Percentiles rank a stretch among this genome's conserved stretches.
These are phyloP conservation scores for Cercospora sp. DNA, from an alignment of 2,329 filamentous ascomycete genomes.

Conservation along the genomic window DNA sequence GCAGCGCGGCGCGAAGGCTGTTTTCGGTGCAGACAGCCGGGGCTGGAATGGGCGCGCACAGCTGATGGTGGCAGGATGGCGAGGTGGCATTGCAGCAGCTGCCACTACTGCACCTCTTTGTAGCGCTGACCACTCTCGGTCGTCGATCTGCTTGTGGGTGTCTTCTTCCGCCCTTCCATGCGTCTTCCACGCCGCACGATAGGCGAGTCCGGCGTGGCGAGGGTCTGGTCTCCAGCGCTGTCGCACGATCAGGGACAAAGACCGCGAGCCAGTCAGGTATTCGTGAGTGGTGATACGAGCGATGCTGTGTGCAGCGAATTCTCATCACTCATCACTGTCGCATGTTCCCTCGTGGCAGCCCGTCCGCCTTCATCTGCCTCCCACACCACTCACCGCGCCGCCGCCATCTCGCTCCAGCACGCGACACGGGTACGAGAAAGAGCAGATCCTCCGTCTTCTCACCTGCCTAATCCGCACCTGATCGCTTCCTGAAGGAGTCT, in stretches of 20 bases:
- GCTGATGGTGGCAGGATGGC: not conserved
- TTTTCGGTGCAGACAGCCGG: not conserved
- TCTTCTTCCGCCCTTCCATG: conserved; percentile 1
- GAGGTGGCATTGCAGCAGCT: not conserved
- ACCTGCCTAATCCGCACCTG: not conserved
- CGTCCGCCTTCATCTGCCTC: not conserved
- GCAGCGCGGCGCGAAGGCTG: not conserved
- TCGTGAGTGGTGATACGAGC: not conserved
- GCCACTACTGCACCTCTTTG: not conserved
- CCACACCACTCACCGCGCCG: not conserved
- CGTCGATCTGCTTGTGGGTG: not conserved
- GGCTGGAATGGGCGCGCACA: not conserved
- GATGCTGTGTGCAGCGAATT: not conserved
- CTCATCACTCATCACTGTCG: not conserved
- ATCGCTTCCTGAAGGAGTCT: not conserved
- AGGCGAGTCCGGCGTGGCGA: not conserved
- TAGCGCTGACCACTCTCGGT: not conserved
- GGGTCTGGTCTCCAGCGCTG: not conserved
- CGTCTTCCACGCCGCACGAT: conserved; percentile 1
- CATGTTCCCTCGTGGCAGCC: not conserved
- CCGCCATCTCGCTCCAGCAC: not conserved
- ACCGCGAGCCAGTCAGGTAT: not conserved
- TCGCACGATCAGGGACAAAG: not conserved
- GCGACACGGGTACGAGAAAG: not conserved
- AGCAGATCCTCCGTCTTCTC: not conserved